Percentiles rank a stretch among this genome's conserved stretches.
Evolutionary conservation across 2,329 filamentous ascomycete genomes (phyloP).

Genomic region (Aureobasidium pullulans): DNA sequence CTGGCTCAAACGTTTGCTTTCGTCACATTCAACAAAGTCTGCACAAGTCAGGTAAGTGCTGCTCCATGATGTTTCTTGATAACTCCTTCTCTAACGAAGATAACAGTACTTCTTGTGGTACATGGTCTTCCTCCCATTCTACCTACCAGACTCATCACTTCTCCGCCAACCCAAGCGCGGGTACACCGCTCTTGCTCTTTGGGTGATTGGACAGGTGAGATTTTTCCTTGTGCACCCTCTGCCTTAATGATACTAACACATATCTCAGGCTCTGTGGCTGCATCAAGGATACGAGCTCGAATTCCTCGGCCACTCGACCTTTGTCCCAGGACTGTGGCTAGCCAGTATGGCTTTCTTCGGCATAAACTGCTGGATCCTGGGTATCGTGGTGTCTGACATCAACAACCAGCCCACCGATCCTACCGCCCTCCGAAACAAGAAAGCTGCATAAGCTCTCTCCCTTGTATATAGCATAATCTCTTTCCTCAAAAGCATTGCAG

Average conservation of each 20-base stretch:
- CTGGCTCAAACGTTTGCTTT: conserved; percentile 95
- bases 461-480: not conserved
- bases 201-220: conserved; percentile 63
- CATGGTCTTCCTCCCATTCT: conserved; percentile 84
- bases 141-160: conserved; percentile 73
- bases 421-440: not conserved
- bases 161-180: conserved; percentile 56
- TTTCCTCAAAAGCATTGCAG: not conserved
- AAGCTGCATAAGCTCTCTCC: not conserved
- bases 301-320: conserved; percentile 67
- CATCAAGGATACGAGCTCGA: conserved; percentile 45
- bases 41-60: conserved; percentile 77
- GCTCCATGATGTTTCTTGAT: not conserved
- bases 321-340: conserved; percentile 74
- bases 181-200: conserved; percentile 57
- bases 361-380: conserved; percentile 81
- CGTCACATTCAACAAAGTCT: conserved; percentile 97
- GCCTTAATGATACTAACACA: conserved; percentile 4
- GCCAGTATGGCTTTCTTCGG: conserved; percentile 72
- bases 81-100: conserved; percentile 10
- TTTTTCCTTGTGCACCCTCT: not conserved
- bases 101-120: conserved; percentile 97
- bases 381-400: conserved; percentile 66
- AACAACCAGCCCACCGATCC: conserved; percentile 17
- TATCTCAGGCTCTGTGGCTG: conserved; percentile 35